phyloP scores from a whole-genome alignment of 176 grass and related monocot genomes.

The Carex littledalei region DNA sequence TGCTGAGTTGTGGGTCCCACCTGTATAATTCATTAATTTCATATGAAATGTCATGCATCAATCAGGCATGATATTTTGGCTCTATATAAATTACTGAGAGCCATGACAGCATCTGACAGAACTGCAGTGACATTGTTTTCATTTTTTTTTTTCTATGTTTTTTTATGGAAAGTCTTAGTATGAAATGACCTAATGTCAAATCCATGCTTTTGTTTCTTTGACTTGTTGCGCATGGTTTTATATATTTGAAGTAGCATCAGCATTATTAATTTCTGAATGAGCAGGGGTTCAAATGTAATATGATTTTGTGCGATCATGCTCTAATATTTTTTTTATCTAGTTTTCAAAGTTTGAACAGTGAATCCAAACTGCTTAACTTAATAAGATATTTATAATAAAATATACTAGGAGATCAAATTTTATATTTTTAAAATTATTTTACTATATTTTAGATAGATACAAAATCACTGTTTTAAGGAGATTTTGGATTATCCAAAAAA shows the following conservation, averaged over 20 bases:
- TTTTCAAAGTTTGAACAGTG: too few relatives aligned
- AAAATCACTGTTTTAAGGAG: too few relatives aligned
- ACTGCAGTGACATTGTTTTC: neutral
- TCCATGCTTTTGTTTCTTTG: neutral
- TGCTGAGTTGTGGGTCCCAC: conserved; percentile 55
- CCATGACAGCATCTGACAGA: conserved; percentile 8
- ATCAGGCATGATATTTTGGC: neutral
- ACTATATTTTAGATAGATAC: too few relatives aligned
- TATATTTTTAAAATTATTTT: too few relatives aligned
- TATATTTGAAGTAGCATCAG: neutral
- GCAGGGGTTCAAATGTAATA: too few relatives aligned
- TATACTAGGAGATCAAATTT: too few relatives aligned
- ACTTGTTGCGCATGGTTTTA: neutral
- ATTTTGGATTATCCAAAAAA: too few relatives aligned
- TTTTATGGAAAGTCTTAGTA: neutral
- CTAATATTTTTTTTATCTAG: too few relatives aligned
- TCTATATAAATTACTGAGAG: neutral
- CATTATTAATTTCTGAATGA: neutral
- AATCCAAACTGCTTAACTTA: too few relatives aligned
- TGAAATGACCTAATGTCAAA: neutral
- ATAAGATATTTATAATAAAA: too few relatives aligned
- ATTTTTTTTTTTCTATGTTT: neutral
- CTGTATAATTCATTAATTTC: conserved; percentile 11
- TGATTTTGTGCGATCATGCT: too few relatives aligned
- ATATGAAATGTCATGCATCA: neutral